A percentile compares a stretch with the other conserved stretches of the same genome.
Conservation (phyloP, 23 red algal genomes). For the Gracilaria gracilis region DNA sequence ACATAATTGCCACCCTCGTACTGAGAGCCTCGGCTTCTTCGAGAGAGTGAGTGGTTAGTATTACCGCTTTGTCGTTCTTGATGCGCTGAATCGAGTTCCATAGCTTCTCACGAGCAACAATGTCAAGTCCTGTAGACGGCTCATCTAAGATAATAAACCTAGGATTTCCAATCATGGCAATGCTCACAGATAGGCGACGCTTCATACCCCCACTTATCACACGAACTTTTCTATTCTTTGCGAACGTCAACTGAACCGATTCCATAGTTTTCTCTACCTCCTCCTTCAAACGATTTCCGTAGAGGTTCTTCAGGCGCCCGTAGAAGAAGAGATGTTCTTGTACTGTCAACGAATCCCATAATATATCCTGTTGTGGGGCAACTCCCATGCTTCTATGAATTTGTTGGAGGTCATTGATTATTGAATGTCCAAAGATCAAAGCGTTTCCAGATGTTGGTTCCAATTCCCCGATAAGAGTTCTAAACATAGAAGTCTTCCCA, state of each 20-base stretch:
- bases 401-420: conserved; percentile 64
- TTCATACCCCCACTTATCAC: conserved; percentile 91
- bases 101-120: conserved; percentile 74
- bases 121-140: conserved; percentile 89
- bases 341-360: conserved; percentile 76
- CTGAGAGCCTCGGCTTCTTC: conserved; percentile 91
- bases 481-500: conserved; percentile 86
- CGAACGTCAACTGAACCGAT: conserved; percentile 74
- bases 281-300: conserved; percentile 33
- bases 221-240: conserved; percentile 69
- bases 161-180: conserved; percentile 85
- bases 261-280: conserved; percentile 77
- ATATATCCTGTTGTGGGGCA: conserved; percentile 85
- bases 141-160: conserved; percentile 92
- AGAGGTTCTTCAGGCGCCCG: conserved; percentile 73
- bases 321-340: conserved; percentile 96
- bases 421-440: conserved; percentile 67
- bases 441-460: conserved; percentile 71
- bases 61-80: conserved; percentile 73
- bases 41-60: conserved; percentile 95
- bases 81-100: conserved; percentile 83
- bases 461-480: conserved; percentile 77
- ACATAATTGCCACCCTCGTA: conserved; percentile 82
- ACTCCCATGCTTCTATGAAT: conserved; percentile 84
- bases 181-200: conserved; percentile 84